Conservation (phyloP, 305 asterid genomes). For the Striga hermonthica region DNA sequence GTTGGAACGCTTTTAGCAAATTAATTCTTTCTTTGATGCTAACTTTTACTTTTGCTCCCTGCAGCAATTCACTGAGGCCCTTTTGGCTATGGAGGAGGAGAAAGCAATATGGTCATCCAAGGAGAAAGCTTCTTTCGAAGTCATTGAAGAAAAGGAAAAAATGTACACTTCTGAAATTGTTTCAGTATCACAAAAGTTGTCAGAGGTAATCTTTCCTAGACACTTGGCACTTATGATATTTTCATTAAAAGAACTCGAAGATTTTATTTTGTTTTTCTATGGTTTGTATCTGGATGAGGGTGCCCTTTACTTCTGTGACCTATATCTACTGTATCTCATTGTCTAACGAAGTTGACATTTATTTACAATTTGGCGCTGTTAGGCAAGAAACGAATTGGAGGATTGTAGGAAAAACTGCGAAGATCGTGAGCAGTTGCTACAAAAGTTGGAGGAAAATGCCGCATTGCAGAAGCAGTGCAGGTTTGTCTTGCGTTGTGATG, state of each 20-base stretch:
- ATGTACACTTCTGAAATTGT: slow-evolving; percentile 48
- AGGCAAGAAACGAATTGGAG: slow-evolving; percentile 63
- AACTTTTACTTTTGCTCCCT: slow-evolving; percentile 19
- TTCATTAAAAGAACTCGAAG: not conserved
- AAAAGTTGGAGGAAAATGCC: slow-evolving; percentile 37
- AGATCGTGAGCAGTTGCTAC: slow-evolving; percentile 44
- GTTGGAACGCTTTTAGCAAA: slow-evolving; percentile 5
- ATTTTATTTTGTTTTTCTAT: slow-evolving; percentile 13
- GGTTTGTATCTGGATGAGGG: not conserved
- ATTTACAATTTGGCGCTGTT: slow-evolving; percentile 30
- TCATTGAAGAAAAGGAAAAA: slow-evolving; percentile 55
- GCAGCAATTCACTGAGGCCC: slow-evolving; percentile 93
- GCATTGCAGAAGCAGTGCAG: slow-evolving; percentile 45
- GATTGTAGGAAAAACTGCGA: slow-evolving; percentile 47
- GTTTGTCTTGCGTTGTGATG: slow-evolving; percentile 35
- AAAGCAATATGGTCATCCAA: slow-evolving; percentile 89
- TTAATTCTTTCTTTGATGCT: slow-evolving; percentile 29
- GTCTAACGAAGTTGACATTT: slow-evolving; percentile 18
- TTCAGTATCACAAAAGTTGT: slow-evolving; percentile 46
- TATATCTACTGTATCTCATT: slow-evolving; percentile 15
- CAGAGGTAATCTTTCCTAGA: slow-evolving; percentile 51
- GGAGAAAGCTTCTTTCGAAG: slow-evolving; percentile 77
- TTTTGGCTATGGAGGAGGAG: slow-evolving; percentile 85
- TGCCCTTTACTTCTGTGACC: not conserved
- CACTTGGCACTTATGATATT: not conserved